Conservation (phyloP, 805 yeast species). For the Cyberlindnera sargentensis region DNA sequence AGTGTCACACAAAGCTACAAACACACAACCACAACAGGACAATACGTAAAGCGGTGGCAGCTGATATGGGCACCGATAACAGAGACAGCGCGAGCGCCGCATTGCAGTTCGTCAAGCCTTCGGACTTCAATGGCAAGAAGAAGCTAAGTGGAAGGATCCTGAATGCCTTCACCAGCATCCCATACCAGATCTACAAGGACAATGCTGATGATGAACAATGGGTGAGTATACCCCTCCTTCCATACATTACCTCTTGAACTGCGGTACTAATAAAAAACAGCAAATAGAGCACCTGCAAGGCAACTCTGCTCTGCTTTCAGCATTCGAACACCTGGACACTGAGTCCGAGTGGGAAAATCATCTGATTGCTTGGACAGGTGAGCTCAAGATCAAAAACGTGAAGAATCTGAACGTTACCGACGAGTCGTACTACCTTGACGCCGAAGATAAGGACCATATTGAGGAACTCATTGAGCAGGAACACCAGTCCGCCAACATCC, state of each 20-base stretch:
- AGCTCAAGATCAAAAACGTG: constrained; percentile 33
- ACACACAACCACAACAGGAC: no score
- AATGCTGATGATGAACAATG: constrained; percentile 25
- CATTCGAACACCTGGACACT: constrained; percentile 55
- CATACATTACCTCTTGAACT: not conserved
- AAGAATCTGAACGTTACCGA: constrained; percentile 22
- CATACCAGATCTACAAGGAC: constrained; percentile 48
- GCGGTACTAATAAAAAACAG: not conserved
- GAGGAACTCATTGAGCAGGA: constrained; percentile 41
- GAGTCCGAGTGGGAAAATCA: constrained; percentile 83
- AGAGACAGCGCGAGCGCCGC: not conserved
- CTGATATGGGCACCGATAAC: not conserved
- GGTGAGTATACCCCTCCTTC: constrained; percentile 5
- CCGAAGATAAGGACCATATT: constrained; percentile 44
- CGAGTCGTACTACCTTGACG: constrained; percentile 57
- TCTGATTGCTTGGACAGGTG: constrained; percentile 95
- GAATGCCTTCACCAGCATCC: constrained; percentile 60
- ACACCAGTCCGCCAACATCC: constrained; percentile 46
- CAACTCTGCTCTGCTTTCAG: constrained; percentile 75
- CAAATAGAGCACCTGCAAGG: constrained; percentile 61
- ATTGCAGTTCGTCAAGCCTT: constrained; percentile 17
- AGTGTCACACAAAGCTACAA: no score
- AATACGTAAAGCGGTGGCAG: no score
- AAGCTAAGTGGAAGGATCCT: constrained; percentile 51
- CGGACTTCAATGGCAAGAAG: constrained; percentile 18